phyloP scores from a whole-genome alignment of 2,329 filamentous ascomycete genomes.

The Fusarium verticillioides region DNA sequence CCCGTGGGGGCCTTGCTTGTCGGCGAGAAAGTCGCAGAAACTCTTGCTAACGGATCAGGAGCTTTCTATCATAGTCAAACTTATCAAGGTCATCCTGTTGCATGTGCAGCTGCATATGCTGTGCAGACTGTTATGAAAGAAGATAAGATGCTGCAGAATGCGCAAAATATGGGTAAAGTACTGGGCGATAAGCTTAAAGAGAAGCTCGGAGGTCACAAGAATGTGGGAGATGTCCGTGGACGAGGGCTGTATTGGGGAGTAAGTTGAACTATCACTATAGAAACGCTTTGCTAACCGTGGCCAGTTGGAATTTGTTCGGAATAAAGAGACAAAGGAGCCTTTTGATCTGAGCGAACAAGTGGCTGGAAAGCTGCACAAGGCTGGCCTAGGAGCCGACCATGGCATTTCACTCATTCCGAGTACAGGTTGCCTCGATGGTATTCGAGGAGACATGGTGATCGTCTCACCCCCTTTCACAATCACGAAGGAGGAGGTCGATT shows the following conservation, averaged over 20 bases:
- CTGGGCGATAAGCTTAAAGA: slow-evolving; percentile 8
- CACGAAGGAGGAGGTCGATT: slow-evolving; percentile 9
- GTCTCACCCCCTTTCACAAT: slow-evolving; percentile 27
- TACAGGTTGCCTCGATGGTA: slow-evolving; percentile 14
- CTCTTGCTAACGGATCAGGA: slow-evolving; percentile 20
- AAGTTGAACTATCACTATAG: neutral
- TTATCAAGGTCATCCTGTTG: slow-evolving; percentile 56
- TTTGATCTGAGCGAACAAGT: slow-evolving; percentile 3
- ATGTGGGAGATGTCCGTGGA: slow-evolving; percentile 38
- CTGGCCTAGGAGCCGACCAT: neutral
- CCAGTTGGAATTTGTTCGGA: slow-evolving; percentile 28
- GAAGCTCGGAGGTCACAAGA: slow-evolving; percentile 8
- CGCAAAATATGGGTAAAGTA: neutral
- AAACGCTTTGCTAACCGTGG: neutral
- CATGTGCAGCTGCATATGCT: slow-evolving; percentile 52
- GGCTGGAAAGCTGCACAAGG: slow-evolving; percentile 24
- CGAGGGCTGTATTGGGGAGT: slow-evolving; percentile 37
- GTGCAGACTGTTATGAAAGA: slow-evolving; percentile 47
- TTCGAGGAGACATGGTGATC: slow-evolving; percentile 27
- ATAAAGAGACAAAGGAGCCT: slow-evolving; percentile 11
- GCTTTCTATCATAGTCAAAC: slow-evolving; percentile 69
- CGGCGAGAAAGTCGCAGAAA: slow-evolving; percentile 8
- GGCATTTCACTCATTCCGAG: slow-evolving; percentile 19
- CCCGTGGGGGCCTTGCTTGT: slow-evolving; percentile 30
- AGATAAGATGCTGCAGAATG: slow-evolving; percentile 29